These are phyloP conservation scores for Blastobotrys attinorum DNA, from an alignment of 805 yeast genomes.

Conservation along the genomic window DNA sequence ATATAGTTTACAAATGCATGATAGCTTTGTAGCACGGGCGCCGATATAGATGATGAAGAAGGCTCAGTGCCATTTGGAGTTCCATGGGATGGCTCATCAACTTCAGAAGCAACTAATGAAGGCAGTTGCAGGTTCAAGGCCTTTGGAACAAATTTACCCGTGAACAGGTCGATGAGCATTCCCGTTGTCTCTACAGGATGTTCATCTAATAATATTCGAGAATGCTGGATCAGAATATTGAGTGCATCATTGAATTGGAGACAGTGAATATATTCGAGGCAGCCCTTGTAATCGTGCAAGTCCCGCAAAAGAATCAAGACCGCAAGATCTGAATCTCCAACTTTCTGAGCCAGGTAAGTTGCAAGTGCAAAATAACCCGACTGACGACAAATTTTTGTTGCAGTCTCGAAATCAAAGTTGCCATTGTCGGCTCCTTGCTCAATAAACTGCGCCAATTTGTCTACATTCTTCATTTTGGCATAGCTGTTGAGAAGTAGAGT, in stretches of 20 bases:
- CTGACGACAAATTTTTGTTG: slow-evolving; percentile 64
- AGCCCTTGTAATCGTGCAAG: slow-evolving; percentile 48
- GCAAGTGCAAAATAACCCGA: slow-evolving; percentile 62
- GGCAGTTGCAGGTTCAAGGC: slow-evolving; percentile 3
- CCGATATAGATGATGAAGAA: slow-evolving; percentile 10
- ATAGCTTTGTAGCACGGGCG: slow-evolving; percentile 42
- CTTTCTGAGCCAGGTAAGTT: slow-evolving; percentile 56
- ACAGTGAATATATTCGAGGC: slow-evolving; percentile 59
- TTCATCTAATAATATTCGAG: slow-evolving; percentile 54
- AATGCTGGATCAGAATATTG: slow-evolving; percentile 57
- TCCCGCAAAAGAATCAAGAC: slow-evolving; percentile 70
- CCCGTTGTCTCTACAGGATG: slow-evolving; percentile 78
- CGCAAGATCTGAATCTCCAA: slow-evolving; percentile 65
- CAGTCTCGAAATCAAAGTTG: slow-evolving; percentile 57
- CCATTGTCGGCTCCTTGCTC: slow-evolving; percentile 31
- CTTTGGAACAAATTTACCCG: slow-evolving; percentile 64
- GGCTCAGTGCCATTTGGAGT: not conserved
- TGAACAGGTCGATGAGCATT: slow-evolving; percentile 75
- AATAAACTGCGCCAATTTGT: slow-evolving; percentile 46
- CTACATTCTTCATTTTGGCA: slow-evolving; percentile 61
- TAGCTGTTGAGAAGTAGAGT: slow-evolving; percentile 72
- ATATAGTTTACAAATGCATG: slow-evolving; percentile 52
- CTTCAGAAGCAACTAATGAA: not conserved
- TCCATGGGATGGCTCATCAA: too few species aligned
- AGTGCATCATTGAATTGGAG: slow-evolving; percentile 70